Conservation (phyloP, 192 early-diverging fungal species). For the Backusella circina region DNA sequence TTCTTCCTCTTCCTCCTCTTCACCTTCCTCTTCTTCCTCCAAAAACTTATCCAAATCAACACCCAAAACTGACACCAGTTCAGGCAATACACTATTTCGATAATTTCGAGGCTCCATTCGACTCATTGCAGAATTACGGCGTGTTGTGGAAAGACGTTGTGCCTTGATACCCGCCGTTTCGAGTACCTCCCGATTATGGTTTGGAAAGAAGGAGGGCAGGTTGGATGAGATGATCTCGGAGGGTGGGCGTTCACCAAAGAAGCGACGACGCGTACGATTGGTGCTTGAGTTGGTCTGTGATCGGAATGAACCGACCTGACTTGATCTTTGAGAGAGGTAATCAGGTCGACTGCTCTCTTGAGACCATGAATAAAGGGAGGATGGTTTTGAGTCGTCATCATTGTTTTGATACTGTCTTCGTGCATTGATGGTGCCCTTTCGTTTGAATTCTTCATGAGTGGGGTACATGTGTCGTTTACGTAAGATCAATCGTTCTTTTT, state of each 20-base stretch:
- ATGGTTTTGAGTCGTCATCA: neutral
- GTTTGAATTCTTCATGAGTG: constrained; percentile 48
- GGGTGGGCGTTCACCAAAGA: constrained; percentile 94
- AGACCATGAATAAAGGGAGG: neutral
- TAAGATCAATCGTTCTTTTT: constrained; percentile 69
- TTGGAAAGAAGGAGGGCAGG: constrained; percentile 90
- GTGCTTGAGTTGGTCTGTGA: neutral
- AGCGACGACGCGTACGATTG: constrained; percentile 47
- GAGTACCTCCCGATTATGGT: constrained; percentile 37
- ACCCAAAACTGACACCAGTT: constrained; percentile 33
- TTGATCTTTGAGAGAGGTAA: neutral
- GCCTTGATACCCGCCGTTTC: constrained; percentile 39
- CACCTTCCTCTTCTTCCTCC: constrained; percentile 25
- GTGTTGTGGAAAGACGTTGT: constrained; percentile 28
- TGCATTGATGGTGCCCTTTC: constrained; percentile 43
- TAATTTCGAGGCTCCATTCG: constrained; percentile 19
- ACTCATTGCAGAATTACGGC: constrained; percentile 13
- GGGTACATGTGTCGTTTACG: constrained; percentile 66
- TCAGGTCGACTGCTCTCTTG: neutral
- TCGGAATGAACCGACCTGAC: neutral
- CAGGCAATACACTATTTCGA: constrained; percentile 36
- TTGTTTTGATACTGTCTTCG: constrained; percentile 15
- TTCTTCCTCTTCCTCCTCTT: constrained; percentile 24
- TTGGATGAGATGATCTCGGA: constrained; percentile 91
- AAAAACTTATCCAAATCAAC: constrained; percentile 36